Percentiles rank a stretch among this genome's conserved stretches.
These are phyloP conservation scores for Termitomyces sp. DNA, from an alignment of 768 basidiomycete species.

Conservation along the genomic window DNA sequence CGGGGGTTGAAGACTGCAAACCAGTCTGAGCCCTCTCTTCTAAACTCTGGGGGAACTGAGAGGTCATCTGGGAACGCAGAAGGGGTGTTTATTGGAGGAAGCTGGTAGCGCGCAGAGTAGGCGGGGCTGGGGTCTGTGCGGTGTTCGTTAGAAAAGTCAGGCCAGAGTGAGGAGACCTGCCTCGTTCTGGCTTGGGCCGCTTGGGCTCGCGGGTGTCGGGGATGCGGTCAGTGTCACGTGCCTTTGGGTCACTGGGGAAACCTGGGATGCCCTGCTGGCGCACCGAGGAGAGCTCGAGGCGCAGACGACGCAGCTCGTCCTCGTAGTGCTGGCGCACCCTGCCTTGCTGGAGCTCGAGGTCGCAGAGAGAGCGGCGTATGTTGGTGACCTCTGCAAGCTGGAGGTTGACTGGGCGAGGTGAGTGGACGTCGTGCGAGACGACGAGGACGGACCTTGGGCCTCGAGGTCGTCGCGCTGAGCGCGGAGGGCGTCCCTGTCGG, in stretches of 20 bases:
- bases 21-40: conserved; percentile 82
- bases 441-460: conserved; percentile 56
- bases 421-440: neutral
- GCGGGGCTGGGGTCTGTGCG: conserved; percentile 20
- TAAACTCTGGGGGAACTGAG: conserved; percentile 45
- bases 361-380: conserved; percentile 86
- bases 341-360: conserved; percentile 84
- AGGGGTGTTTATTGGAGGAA: conserved; percentile 13
- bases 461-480: conserved; percentile 91
- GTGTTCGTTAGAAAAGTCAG: no score
- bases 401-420: conserved; percentile 39
- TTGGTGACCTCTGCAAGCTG: conserved; percentile 90
- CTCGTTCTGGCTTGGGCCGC: conserved; percentile 11
- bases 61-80: conserved; percentile 43
- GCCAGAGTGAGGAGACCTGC: neutral
- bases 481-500: conserved; percentile 52
- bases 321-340: conserved; percentile 87
- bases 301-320: conserved; percentile 70
- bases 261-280: conserved; percentile 18
- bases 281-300: conserved; percentile 54
- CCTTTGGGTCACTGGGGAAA: conserved; percentile 7
- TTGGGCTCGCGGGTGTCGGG: conserved; percentile 28
- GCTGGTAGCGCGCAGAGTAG: conserved; percentile 22
- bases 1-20: conserved; percentile 83
- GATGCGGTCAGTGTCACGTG: conserved; percentile 20